Conservation (phyloP, 2,329 filamentous ascomycete species). For the Paraconiothyrium sp. region DNA sequence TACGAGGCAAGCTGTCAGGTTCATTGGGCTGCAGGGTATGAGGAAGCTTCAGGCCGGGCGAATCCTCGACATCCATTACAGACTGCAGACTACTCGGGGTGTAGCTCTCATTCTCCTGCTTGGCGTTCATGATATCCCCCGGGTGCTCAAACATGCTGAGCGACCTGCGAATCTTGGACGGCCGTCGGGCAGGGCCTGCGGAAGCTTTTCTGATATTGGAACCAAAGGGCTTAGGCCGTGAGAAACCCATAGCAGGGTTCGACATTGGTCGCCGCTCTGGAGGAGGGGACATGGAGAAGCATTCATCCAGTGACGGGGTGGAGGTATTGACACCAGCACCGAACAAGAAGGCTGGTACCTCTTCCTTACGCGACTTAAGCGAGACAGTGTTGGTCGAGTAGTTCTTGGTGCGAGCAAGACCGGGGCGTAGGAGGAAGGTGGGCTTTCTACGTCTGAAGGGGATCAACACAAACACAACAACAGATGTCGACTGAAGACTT, state of each 20-base stretch:
- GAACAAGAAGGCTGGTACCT: conserved; percentile 78
- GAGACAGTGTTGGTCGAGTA: conserved; percentile 74
- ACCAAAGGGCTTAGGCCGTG: conserved; percentile 71
- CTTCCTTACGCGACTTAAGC: conserved; percentile 67
- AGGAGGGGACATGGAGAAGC: conserved; percentile 81
- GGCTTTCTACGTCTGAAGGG: conserved; percentile 44
- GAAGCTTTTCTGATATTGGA: conserved; percentile 71
- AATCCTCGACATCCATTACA: conserved; percentile 84
- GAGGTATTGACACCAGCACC: conserved; percentile 67
- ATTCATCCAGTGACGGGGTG: conserved; percentile 77
- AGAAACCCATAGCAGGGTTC: conserved; percentile 62
- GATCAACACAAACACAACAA: conserved; percentile 29
- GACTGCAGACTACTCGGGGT: conserved; percentile 71
- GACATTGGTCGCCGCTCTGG: conserved; percentile 71
- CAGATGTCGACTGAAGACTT: conserved; percentile 25
- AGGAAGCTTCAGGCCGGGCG: conserved; percentile 77
- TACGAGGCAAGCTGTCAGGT: conserved; percentile 86
- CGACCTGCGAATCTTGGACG: conserved; percentile 78
- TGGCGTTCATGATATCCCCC: conserved; percentile 79
- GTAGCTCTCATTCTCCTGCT: conserved; percentile 71
- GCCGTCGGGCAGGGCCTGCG: conserved; percentile 73
- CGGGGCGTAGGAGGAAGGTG: conserved; percentile 75
- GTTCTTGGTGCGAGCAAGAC: conserved; percentile 77
- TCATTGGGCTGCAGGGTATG: conserved; percentile 84
- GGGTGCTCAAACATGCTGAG: conserved; percentile 98